These are phyloP conservation scores for Albugo candida DNA, from an alignment of 352 stramenopile species.

Conservation along the genomic window DNA sequence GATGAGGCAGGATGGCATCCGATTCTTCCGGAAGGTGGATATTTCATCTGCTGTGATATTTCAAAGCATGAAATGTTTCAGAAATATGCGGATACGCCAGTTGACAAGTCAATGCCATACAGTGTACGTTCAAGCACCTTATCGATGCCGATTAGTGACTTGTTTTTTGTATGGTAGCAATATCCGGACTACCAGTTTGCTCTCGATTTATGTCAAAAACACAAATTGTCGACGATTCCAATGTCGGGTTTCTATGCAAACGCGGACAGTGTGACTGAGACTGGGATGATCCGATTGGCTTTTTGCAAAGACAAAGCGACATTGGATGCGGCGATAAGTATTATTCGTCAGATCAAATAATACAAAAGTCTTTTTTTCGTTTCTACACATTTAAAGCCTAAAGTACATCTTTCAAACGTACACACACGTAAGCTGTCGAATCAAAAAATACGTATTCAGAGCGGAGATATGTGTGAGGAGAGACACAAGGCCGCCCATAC, in stretches of 20 bases:
- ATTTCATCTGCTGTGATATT: conserved; percentile 88
- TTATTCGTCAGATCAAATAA: conserved; percentile 16
- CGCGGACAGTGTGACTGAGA: conserved; percentile 58
- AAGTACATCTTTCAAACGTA: no score
- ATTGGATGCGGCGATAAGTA: conserved; percentile 63
- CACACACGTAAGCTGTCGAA: no score
- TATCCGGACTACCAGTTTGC: conserved; percentile 77
- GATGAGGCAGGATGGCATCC: conserved; percentile 64
- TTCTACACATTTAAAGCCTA: no score
- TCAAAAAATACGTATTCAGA: no score
- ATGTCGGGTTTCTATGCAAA: conserved; percentile 86
- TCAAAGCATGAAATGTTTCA: conserved; percentile 44
- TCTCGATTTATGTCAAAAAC: conserved; percentile 79
- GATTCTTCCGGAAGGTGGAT: conserved; percentile 85
- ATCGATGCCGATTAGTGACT: background rate
- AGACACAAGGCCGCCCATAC: no score
- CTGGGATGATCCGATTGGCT: conserved; percentile 76
- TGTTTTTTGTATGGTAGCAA: conserved; percentile 16
- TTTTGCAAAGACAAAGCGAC: conserved; percentile 96
- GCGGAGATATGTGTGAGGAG: no score
- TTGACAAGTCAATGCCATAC: conserved; percentile 28
- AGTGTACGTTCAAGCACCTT: conserved; percentile 14
- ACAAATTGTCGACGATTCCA: conserved; percentile 85
- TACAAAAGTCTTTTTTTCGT: background rate
- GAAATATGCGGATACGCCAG: conserved; percentile 36